Conservation (phyloP, 441 rosid species). For the Melastoma candidum region DNA sequence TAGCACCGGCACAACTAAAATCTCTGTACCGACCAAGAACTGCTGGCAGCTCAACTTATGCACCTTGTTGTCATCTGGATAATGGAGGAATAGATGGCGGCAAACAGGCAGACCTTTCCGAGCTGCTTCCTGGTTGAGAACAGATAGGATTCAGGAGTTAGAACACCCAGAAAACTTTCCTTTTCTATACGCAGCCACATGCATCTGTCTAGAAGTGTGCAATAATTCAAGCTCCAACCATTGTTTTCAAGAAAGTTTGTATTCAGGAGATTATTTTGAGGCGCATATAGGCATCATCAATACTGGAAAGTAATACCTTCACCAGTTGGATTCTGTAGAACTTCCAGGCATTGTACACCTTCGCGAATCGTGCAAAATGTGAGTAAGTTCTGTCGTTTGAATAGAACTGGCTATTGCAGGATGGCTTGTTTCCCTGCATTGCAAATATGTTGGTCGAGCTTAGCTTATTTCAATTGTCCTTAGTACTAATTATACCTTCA, state of each 20-base stretch:
- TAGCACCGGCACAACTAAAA: slow-evolving; percentile 57
- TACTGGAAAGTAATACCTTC: slow-evolving; percentile 26
- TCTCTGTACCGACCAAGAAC: slow-evolving; percentile 55
- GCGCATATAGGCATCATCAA: no score
- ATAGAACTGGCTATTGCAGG: slow-evolving; percentile 57
- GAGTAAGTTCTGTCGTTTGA: slow-evolving; percentile 40
- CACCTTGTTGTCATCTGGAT: slow-evolving; percentile 43
- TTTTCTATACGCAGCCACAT: no score
- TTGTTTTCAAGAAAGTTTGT: no score
- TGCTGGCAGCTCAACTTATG: slow-evolving; percentile 48
- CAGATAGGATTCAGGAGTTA: not conserved
- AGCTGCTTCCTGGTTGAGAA: slow-evolving; percentile 44
- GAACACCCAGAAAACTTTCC: not conserved
- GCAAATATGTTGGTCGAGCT: slow-evolving; percentile 5
- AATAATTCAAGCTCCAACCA: no score
- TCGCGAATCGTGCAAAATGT: slow-evolving; percentile 61
- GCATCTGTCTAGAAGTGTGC: no score
- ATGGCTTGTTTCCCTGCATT: slow-evolving; percentile 58
- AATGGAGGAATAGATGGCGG: slow-evolving; percentile 67
- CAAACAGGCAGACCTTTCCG: slow-evolving; percentile 58
- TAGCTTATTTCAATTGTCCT: no score
- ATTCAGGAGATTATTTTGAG: no score
- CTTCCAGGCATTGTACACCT: slow-evolving; percentile 58
- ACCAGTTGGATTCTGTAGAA: slow-evolving; percentile 52
- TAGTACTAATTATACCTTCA: not conserved